A percentile compares a stretch with the other conserved stretches of the same genome.
Evolutionary conservation across 2,329 filamentous ascomycete species (phyloP).

Genomic region (Trichoderma sp.): DNA sequence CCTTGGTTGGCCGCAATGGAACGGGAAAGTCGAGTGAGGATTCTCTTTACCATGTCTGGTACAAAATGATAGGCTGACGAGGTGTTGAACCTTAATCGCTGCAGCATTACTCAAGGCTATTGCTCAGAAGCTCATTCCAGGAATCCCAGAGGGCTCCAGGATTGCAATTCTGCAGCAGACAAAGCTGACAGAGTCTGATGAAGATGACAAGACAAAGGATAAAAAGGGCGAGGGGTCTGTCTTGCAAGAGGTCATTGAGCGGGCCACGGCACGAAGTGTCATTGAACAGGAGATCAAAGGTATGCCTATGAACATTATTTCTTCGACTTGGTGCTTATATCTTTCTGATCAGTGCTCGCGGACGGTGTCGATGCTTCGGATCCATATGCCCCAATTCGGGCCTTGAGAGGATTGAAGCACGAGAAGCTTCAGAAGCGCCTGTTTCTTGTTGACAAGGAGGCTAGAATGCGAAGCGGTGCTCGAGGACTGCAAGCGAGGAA

Average conservation of each 20-base stretch:
- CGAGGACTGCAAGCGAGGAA: constrained; percentile 78
- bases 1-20: constrained; percentile 78
- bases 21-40: constrained; percentile 77
- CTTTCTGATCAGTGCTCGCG: constrained; percentile 54
- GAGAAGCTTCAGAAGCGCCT: constrained; percentile 65
- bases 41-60: not conserved
- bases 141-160: constrained; percentile 67
- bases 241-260: constrained; percentile 69
- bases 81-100: not conserved
- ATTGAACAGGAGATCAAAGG: constrained; percentile 64
- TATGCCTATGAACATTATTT: constrained; percentile 38
- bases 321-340: not conserved
- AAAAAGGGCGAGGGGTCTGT: constrained; percentile 48
- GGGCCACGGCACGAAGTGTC: constrained; percentile 58
- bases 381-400: constrained; percentile 60
- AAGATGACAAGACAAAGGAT: constrained; percentile 34
- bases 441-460: constrained; percentile 73
- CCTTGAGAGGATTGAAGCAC: constrained; percentile 65
- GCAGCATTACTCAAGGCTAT: constrained; percentile 73
- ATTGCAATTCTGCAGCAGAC: constrained; percentile 74
- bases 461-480: constrained; percentile 72
- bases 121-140: constrained; percentile 77
- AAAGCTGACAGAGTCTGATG: constrained; percentile 39
- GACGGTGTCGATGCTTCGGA: constrained; percentile 62
- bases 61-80: not conserved